phyloP scores from a whole-genome alignment of 192 early-diverging fungal genomes.

The Spizellomyces sp. region DNA sequence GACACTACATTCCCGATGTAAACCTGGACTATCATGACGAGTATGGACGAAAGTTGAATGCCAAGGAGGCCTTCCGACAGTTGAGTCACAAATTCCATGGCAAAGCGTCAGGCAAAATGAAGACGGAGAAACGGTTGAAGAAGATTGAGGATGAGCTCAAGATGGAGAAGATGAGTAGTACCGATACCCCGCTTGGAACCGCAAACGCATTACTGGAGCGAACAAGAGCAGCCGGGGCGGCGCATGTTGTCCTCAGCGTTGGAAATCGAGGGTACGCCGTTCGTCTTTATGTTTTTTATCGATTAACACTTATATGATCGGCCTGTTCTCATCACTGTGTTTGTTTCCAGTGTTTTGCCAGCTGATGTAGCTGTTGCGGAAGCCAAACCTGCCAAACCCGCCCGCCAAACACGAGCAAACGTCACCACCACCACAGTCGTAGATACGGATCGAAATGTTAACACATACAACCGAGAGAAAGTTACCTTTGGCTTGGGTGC shows the following conservation, averaged over 20 bases:
- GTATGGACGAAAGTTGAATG: conserved; percentile 73
- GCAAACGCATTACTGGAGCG: conserved; percentile 70
- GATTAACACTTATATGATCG: background rate
- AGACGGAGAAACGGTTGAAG: conserved; percentile 85
- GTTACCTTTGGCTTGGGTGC: conserved; percentile 40
- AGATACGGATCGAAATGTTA: conserved; percentile 24
- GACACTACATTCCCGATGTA: conserved; percentile 89
- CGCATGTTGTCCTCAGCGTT: conserved; percentile 81
- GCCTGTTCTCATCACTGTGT: background rate
- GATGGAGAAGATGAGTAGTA: conserved; percentile 71
- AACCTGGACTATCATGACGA: conserved; percentile 92
- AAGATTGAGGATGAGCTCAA: conserved; percentile 82
- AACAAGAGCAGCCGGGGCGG: conserved; percentile 67
- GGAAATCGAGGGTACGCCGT: conserved; percentile 63
- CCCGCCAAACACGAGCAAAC: background rate
- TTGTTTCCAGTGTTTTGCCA: conserved; percentile 15
- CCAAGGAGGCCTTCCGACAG: conserved; percentile 91
- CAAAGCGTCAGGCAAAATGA: conserved; percentile 87
- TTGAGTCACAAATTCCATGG: conserved; percentile 97
- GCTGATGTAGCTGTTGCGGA: conserved; percentile 20
- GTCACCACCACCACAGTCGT: conserved; percentile 19
- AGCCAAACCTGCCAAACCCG: conserved; percentile 3
- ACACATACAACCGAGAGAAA: conserved; percentile 35
- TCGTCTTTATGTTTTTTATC: background rate
- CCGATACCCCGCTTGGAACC: conserved; percentile 77